Evolutionary conservation across 768 basidiomycete genomes (phyloP).

Genomic region (Tricholoma sp.): DNA sequence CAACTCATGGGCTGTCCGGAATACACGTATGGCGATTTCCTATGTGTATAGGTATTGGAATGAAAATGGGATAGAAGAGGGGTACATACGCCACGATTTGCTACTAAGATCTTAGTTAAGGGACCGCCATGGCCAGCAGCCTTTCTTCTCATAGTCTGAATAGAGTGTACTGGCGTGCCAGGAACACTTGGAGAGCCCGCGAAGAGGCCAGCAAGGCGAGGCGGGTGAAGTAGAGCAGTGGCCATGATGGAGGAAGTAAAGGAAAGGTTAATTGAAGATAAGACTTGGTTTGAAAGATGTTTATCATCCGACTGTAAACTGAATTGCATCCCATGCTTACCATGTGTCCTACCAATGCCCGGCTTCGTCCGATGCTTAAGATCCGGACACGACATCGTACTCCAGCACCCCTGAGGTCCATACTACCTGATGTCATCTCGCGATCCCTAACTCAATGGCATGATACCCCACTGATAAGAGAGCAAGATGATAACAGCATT

Average conservation of each 20-base stretch:
- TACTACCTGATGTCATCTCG: too few relatives aligned
- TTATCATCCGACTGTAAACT: too few relatives aligned
- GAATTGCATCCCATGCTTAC: too few relatives aligned
- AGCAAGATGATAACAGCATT: too few relatives aligned
- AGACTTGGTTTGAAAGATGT: background rate
- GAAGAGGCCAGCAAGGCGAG: constrained; percentile 69
- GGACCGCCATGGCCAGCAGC: constrained; percentile 88
- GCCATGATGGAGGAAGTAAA: constrained; percentile 34
- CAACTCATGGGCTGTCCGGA: constrained; percentile 96
- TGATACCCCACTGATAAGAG: too few relatives aligned
- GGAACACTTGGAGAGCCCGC: constrained; percentile 71
- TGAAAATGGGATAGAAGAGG: constrained; percentile 5
- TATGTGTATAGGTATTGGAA: constrained; percentile 25
- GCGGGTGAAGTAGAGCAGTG: constrained; percentile 55
- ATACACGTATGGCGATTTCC: constrained; percentile 99
- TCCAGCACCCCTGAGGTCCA: too few relatives aligned
- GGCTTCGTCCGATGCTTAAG: background rate
- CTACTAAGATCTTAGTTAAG: constrained; percentile 87
- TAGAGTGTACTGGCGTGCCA: constrained; percentile 83
- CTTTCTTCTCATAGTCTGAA: constrained; percentile 87
- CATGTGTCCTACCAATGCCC: background rate
- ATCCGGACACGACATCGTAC: too few relatives aligned
- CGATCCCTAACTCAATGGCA: too few relatives aligned
- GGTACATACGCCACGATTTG: constrained; percentile 78
- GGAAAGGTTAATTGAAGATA: background rate